phyloP scores from a whole-genome alignment of 2,329 filamentous ascomycete genomes.

The Pyricularia pennisetigena region DNA sequence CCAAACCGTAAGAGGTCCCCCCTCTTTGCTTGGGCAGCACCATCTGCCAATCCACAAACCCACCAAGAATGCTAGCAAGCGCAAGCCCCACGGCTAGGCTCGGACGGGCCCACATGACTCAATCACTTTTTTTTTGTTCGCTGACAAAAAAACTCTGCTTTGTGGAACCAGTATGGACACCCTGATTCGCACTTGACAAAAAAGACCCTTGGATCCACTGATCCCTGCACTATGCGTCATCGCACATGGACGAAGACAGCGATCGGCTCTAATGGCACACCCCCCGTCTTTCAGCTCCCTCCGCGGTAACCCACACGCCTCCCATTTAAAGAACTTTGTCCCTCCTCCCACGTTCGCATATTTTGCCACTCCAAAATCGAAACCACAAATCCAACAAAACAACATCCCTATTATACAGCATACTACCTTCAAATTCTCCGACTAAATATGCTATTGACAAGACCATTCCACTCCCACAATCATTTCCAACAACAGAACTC shows the following conservation, averaged over 20 bases:
- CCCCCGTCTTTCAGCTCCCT: not conserved
- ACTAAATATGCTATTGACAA: constrained; percentile 4
- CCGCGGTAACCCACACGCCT: not conserved
- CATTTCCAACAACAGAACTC: constrained; percentile 2
- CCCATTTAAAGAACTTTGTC: not conserved
- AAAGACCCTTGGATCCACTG: not conserved
- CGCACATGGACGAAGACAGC: not conserved
- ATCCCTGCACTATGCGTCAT: not conserved
- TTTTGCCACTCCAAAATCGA: not conserved
- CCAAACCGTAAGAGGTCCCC: not conserved
- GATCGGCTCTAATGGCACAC: not conserved
- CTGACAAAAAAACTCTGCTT: not conserved
- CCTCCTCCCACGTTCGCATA: not conserved
- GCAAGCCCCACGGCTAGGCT: not conserved
- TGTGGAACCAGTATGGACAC: not conserved
- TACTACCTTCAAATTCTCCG: not conserved
- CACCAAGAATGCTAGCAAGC: not conserved
- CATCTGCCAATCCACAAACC: not conserved
- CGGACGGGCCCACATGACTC: not conserved
- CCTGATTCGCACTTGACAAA: not conserved
- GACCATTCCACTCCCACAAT: not conserved
- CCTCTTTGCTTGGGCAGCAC: not conserved
- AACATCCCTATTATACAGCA: not conserved
- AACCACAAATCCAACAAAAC: not conserved
- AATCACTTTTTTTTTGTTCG: not conserved